Evolutionary conservation across 768 basidiomycete genomes (phyloP), one percentile per base, ranked within the genome.

Genomic region (Flagelloscypha sp.): DNA sequence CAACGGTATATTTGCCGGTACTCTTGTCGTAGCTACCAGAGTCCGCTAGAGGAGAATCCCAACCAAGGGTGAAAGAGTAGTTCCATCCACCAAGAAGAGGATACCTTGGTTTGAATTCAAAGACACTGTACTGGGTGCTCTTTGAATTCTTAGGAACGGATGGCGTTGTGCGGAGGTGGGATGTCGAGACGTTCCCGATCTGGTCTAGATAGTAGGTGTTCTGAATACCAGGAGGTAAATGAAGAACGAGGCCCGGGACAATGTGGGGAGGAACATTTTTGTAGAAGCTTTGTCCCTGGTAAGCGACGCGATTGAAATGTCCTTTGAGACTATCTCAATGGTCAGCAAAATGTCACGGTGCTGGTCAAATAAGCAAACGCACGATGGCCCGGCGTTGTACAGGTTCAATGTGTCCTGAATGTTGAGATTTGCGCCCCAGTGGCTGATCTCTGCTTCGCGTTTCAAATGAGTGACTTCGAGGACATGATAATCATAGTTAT

Each of bases 1-100:
- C 76, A 24, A 89, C 70, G 12, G 83, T 67, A 52, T 90, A 81
- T 45, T 67, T 72, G 21, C 78, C 77, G 15, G 65, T 76, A 30
- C 62, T 61, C 34, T 61, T 66, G 46, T 86, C 77, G 47, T 74
- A 84, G 40, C 68, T 70, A 11, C 73, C 76, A 7, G 75, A 79
- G 53, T 88, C 76, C n/a, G 61, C 72, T 30, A 90, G 69, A 19
- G 82, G 83, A n/a, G 85, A 70, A 48, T 97, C 92, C 72, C 85
- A 99, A 2, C 95, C 95, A 3, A 97, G 67, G 5, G 88, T 90
- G 63, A 93, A 98, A 27, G 68, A 79, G 57, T 94, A 98, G 52
- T 95, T 98, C 95, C 95, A 99, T 27, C 94, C 90, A 20, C 95
- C 95, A 47, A 98, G 56, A 29, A 99, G 50, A 21, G 95, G 95